Conservation (phyloP, 2,329 filamentous ascomycete species). For the Colletotrichum neosansevieriae region DNA sequence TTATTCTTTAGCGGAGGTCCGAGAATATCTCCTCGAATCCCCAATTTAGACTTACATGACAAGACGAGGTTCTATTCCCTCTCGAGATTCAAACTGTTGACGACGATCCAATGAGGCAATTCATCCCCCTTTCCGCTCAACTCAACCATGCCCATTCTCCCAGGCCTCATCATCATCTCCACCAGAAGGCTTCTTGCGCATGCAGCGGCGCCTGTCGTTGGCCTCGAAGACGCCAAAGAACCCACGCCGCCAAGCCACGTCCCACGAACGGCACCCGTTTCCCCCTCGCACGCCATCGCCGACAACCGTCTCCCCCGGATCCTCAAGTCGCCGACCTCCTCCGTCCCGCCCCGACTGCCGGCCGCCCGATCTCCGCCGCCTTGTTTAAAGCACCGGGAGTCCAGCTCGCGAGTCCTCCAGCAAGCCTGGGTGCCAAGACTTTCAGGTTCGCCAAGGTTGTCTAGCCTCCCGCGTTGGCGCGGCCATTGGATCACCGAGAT, state of each 20-base stretch:
- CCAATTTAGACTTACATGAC: background rate
- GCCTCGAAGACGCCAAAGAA: background rate
- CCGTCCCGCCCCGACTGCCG: conserved; percentile 38
- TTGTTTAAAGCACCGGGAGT: background rate
- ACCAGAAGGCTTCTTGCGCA: conserved; percentile 3
- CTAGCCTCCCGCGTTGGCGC: no score
- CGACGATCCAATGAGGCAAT: conserved; percentile 20
- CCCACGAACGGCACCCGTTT: conserved; percentile 11
- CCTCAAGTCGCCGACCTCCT: conserved; percentile 2
- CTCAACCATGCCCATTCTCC: background rate
- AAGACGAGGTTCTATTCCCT: background rate
- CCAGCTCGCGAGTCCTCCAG: no score
- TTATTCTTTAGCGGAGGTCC: conserved; percentile 2
- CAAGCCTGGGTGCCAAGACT: no score
- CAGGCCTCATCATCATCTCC: background rate
- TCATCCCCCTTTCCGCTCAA: background rate
- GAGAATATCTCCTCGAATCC: conserved; percentile 2
- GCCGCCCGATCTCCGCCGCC: background rate
- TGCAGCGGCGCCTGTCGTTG: conserved; percentile 7
- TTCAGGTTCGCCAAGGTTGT: no score
- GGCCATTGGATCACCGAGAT: no score
- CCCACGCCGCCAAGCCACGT: conserved; percentile 19
- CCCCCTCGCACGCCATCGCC: conserved; percentile 37
- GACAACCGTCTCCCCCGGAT: conserved; percentile 30
- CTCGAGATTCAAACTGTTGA: background rate